Evolutionary conservation across 2,329 filamentous ascomycete genomes (phyloP), one percentile per base, ranked within the genome.

Genomic region (Penicillium griseofulvum): DNA sequence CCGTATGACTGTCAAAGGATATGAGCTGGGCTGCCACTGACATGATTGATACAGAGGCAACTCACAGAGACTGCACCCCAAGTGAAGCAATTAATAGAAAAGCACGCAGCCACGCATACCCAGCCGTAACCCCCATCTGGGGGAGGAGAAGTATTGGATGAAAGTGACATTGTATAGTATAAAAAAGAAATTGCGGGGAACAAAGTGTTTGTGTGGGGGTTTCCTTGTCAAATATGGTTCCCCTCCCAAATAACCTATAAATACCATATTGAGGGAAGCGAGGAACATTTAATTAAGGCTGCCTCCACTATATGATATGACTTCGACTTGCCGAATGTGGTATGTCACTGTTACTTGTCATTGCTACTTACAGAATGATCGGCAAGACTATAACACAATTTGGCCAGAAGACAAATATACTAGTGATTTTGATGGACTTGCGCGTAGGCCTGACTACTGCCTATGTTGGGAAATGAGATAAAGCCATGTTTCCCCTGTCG

Each of bases 41-140:
- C 10, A n/a, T 7, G 11, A 6, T 12, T 46, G 17, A 22, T 34
- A 16, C 5, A 33, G 22, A 46, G 11, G 8, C 12, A 24, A 45
- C 62, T 46, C 54, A 59, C 65, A 54, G 61, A 58, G 11, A 62
- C 48, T 12, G 65, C 59, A 12, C 68, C 68, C 68, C 68, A 71
- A 8, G 65, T 71, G 31, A 66, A 67, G 16, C 55, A 58, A 55
- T 71, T 70, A 48, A 71, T 63, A 24, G 57, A 46, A 54, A 64
- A 64, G 34, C 60, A 61, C 5, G 65, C 56, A 7, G 58, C 54
- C 31, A 67, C 67, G 24, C 67, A 66, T 14, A 71, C 58, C 68
- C 68, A 71, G 19, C 68, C 68, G 41, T 71, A 71, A 1, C 67
- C 67, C 14, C 67, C 65, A 39, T 69, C 67, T 7, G 63, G 61